Evolutionary conservation across 2,329 filamentous ascomycete species (phyloP).

Genomic region (Aspergillus alliaceus): DNA sequence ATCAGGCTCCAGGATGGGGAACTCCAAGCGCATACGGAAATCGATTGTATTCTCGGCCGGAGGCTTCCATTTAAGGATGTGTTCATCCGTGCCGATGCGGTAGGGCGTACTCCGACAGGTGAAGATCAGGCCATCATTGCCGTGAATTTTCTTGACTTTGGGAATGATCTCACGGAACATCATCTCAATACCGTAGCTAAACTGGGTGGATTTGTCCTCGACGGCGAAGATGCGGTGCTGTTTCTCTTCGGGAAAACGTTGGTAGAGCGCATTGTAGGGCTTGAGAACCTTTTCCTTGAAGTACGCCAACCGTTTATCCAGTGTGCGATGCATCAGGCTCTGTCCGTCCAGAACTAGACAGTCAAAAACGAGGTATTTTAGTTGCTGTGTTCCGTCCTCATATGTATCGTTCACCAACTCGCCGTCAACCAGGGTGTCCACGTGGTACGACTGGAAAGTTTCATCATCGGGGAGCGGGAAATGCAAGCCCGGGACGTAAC

Average conservation of each 20-base stretch:
- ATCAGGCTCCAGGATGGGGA: slow-evolving; percentile 69
- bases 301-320: slow-evolving; percentile 87
- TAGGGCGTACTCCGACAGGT: slow-evolving; percentile 89
- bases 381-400: slow-evolving; percentile 64
- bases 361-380: slow-evolving; percentile 91
- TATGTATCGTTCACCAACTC: slow-evolving; percentile 87
- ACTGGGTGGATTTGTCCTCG: slow-evolving; percentile 85
- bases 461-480: slow-evolving; percentile 71
- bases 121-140: slow-evolving; percentile 96
- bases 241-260: slow-evolving; percentile 72
- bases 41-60: slow-evolving; percentile 94
- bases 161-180: slow-evolving; percentile 90
- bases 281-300: slow-evolving; percentile 78
- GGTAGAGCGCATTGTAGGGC: slow-evolving; percentile 70
- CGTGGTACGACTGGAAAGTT: slow-evolving; percentile 67
- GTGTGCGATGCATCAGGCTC: slow-evolving; percentile 71
- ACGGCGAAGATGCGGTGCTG: slow-evolving; percentile 74
- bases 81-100: slow-evolving; percentile 82
- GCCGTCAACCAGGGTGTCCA: slow-evolving; percentile 81
- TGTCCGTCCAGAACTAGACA: slow-evolving; percentile 79
- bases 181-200: slow-evolving; percentile 83
- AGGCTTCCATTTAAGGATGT: slow-evolving; percentile 98
- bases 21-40: slow-evolving; percentile 76
- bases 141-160: slow-evolving; percentile 69
- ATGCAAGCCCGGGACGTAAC: slow-evolving; percentile 76